Conservation (phyloP, 768 basidiomycete species). For the Heimioporus sp. region DNA sequence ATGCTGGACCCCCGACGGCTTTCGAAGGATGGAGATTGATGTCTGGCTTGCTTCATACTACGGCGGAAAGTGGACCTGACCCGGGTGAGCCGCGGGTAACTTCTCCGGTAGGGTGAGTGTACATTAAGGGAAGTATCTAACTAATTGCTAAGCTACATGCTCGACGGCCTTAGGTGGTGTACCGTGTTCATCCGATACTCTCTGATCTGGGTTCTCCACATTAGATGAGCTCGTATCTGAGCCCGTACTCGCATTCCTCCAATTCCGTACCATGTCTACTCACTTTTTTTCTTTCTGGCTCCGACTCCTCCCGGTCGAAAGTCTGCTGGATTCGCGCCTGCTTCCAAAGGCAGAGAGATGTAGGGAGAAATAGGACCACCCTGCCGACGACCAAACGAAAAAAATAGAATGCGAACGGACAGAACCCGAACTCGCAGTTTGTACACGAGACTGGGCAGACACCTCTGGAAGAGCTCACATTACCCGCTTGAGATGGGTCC, state of each 20-base stretch:
- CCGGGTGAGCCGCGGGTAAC: constrained; percentile 46
- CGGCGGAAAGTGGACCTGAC: constrained; percentile 16
- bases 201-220: constrained; percentile 67
- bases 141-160: constrained; percentile 14
- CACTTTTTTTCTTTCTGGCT: constrained; percentile 46
- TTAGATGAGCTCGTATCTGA: constrained; percentile 57
- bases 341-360: constrained; percentile 47
- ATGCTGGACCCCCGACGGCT: constrained; percentile 66
- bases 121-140: neutral
- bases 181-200: constrained; percentile 37
- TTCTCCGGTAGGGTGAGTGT: constrained; percentile 45
- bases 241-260: constrained; percentile 45
- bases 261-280: constrained; percentile 54
- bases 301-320: constrained; percentile 48
- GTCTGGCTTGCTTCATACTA: constrained; percentile 26
- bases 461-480: constrained; percentile 20
- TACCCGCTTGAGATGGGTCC: neutral
- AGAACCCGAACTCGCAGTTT: constrained; percentile 36
- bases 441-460: constrained; percentile 42
- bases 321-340: constrained; percentile 14
- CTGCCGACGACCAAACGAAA: constrained; percentile 46
- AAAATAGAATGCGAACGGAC: constrained; percentile 53
- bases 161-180: constrained; percentile 43
- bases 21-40: constrained; percentile 60
- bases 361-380: constrained; percentile 43